A percentile compares a stretch with the other conserved stretches of the same genome.
These are phyloP conservation scores for Cicer judaicum DNA, from an alignment of 306 rosid genomes.

Conservation along the genomic window DNA sequence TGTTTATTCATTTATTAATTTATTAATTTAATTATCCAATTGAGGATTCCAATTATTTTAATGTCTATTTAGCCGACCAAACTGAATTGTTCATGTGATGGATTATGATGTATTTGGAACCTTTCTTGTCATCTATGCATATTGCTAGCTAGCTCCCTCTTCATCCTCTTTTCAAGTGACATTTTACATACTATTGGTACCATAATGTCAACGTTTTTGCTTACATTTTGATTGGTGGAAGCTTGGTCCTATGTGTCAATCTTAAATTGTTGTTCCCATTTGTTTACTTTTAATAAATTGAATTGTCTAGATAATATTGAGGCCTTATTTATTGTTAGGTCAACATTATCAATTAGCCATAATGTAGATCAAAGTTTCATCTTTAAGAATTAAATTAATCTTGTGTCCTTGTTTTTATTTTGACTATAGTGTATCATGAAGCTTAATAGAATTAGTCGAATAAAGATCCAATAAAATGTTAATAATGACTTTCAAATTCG, in stretches of 20 bases:
- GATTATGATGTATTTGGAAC: constrained; percentile 80
- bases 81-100: constrained; percentile 72
- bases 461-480: no score
- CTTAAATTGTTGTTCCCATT: constrained; percentile 39
- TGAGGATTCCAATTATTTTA: constrained; percentile 58
- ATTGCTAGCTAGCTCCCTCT: constrained; percentile 25
- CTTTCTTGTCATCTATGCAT: constrained; percentile 64
- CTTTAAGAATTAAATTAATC: no score
- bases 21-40: constrained; percentile 47
- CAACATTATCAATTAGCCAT: constrained; percentile 24
- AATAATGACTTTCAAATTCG: no score
- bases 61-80: constrained; percentile 67
- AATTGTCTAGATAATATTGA: constrained; percentile 28
- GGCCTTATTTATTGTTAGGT: constrained; percentile 38
- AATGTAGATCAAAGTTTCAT: not conserved
- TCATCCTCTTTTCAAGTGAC: constrained; percentile 39
- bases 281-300: constrained; percentile 34
- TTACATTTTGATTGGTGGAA: constrained; percentile 35
- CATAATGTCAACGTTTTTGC: constrained; percentile 63
- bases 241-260: constrained; percentile 30
- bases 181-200: constrained; percentile 35
- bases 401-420: no score
- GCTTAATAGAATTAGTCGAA: no score
- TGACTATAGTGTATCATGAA: no score
- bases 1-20: constrained; percentile 40